Evolutionary conservation across 768 basidiomycete genomes (phyloP).

Genomic region (Kwoniella botswanensis): DNA sequence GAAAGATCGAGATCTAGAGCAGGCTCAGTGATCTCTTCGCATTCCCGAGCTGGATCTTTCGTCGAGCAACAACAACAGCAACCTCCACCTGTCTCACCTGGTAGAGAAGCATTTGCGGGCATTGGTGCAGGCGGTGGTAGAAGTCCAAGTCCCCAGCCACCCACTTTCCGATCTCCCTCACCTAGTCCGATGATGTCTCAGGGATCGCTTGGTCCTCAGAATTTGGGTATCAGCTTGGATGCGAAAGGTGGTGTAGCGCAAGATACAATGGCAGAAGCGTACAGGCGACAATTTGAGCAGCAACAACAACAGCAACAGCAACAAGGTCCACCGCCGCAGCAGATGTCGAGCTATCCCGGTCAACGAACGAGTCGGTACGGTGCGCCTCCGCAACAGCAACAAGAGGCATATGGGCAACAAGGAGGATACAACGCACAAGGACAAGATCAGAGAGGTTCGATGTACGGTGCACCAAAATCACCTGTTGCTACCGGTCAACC

Average conservation of each 20-base stretch:
- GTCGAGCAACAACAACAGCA: conserved; percentile 41
- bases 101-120: conserved; percentile 71
- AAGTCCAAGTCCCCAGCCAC: conserved; percentile 62
- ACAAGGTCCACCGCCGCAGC: conserved; percentile 21
- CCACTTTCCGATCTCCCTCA: conserved; percentile 58
- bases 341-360: conserved; percentile 13
- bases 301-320: conserved; percentile 43
- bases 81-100: conserved; percentile 46
- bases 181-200: conserved; percentile 60
- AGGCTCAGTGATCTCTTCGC: conserved; percentile 25
- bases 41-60: conserved; percentile 49
- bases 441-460: conserved; percentile 18
- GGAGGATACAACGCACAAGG: conserved; percentile 32
- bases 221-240: conserved; percentile 81
- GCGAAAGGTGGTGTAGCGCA: conserved; percentile 77
- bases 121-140: conserved; percentile 67
- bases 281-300: conserved; percentile 49
- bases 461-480: conserved; percentile 28
- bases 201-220: conserved; percentile 71
- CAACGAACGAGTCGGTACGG: conserved; percentile 18
- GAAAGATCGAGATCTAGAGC: conserved; percentile 42
- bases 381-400: conserved; percentile 1
- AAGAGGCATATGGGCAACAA: conserved; percentile 16
- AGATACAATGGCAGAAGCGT: conserved; percentile 62
- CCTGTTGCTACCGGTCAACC: conserved; percentile 14